phyloP scores from a whole-genome alignment of 2,329 filamentous ascomycete species.

The Eutypa lata region DNA sequence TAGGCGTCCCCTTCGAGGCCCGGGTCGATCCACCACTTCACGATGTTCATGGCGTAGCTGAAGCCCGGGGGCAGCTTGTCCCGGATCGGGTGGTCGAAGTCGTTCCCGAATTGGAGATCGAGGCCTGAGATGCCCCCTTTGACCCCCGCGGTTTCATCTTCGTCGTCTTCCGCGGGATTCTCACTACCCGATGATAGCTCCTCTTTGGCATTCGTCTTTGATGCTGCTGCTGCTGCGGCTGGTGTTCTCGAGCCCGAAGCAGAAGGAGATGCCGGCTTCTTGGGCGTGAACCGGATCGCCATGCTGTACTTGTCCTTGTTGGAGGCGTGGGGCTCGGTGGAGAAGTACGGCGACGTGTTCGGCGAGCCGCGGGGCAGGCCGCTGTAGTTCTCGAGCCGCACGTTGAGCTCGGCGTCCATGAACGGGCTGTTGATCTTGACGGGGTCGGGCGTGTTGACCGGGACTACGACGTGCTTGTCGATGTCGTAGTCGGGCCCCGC shows the following conservation, averaged over 20 bases:
- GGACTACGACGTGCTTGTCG: constrained; percentile 67
- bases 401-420: constrained; percentile 65
- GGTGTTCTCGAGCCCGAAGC: too few relatives aligned
- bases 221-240: too few relatives aligned
- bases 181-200: background rate
- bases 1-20: constrained; percentile 88
- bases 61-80: constrained; percentile 85
- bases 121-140: constrained; percentile 57
- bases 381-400: constrained; percentile 65
- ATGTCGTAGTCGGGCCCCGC: constrained; percentile 75
- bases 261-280: constrained; percentile 31
- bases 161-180: constrained; percentile 4
- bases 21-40: constrained; percentile 88
- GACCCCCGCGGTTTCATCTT: constrained; percentile 17
- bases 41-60: constrained; percentile 76
- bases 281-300: constrained; percentile 74
- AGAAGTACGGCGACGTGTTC: constrained; percentile 73
- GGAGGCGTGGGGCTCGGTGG: constrained; percentile 60
- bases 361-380: constrained; percentile 74
- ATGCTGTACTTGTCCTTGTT: constrained; percentile 82
- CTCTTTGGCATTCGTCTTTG: constrained; percentile 11
- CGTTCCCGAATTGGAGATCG: constrained; percentile 88
- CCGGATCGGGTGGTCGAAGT: constrained; percentile 88
- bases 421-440: constrained; percentile 61
- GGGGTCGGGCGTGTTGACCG: constrained; percentile 68